Base-by-base conservation (phyloP, 169 alveolate species). In the Babesia bigemina region DNA sequence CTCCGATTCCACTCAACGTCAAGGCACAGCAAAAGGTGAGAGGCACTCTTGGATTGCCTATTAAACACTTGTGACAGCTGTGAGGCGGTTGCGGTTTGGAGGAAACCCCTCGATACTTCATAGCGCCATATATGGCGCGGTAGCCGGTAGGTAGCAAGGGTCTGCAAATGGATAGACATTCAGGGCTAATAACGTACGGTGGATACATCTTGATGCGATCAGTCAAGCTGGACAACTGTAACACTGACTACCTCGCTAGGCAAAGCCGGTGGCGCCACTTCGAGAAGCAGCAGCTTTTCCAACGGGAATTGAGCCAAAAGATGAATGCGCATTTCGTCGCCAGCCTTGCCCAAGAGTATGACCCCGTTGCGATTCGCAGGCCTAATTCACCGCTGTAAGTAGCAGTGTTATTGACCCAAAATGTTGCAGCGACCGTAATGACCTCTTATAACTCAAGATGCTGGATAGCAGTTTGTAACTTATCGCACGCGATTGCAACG, bases 231-330 rank as follows among this genome's bases (percentile, higher is more conserved):
- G 44, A 59, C 26, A 62, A 28, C 33, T 67, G 59, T 63, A 79
- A 82, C 57, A 84, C 92, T 22, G 91, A 86, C 42, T 42, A 58
- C 55, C 22, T 69, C 13, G 88, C 92, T 2, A 76, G 85, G 53
- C 90, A 75, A 58, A 83, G 91, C 36, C 73, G 92, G 26, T 65
- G 81, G 85, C 84, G 92, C 22, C 86, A 86, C 63, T 42, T 75
- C 22, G 92, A 86, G 78, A 86, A 86, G 83, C 92, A 86, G 59
- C 90, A 84, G 60, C 65, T 84, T 13, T 84, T 48, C 45, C 76
- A 63, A 33, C 56, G 81, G 24, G 92, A 86, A 58, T 70, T 86
- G 16, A 86, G 75, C 24, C 83, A 69, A 33, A 71, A 77, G 55
- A 50, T 86, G 85, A 83, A 74, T 52, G 70, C 90, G 0, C 70